Evolutionary conservation across 108 stramenopile species (phyloP), one percentile per base, ranked within the genome.

Genomic region (Skeletonema menzelii): DNA sequence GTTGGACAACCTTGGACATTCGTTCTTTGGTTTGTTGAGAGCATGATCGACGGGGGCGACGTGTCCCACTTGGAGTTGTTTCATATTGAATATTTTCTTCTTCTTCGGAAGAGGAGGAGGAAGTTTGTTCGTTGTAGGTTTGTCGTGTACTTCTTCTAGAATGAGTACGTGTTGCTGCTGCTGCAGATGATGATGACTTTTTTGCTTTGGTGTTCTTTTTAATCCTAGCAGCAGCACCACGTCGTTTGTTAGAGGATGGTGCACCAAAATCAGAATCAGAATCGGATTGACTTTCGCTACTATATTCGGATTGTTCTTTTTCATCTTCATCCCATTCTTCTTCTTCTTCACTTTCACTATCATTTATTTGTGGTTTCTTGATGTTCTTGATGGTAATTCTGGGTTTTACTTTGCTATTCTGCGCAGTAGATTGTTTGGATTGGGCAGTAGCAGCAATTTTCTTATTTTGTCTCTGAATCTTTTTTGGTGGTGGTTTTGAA

Each of bases 11-110:
- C 37, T 53, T 27, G n/a, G 46, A 46, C 79, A 80, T 80, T 28
- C 53, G 59, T 20, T 42, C 5, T 22, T 73, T 42, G 12, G 79
- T 80, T 12, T 20, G 40, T 14, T 46, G 42, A 4, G 65, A 32
- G 37, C 77, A 78, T n/a, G 24, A 24, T 13, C 77, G 77, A 11
- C 53, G 56, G 12, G 77, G 77, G 20, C 77, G 70, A 34, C 58
- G 63, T n/a, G 28, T 49, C 15, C 28, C 67, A 28, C 8, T 40
- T 12, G 30, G 57, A 7, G 37, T 56, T 35, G 40, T 63, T 13
- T 64, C 32, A 13, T 53, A 53, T 34, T 42, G 49, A n/a, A 40
- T 49, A 37, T 55, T 38, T 15, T 59, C 24, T 57, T 55, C 57
- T 15, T 59, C 24, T 19, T 62, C 60, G 0, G 59, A 59, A 0